Evolutionary conservation across 1,284 basidiomycete genomes (phyloP).

Genomic region (Pseudozyma thailandica): DNA sequence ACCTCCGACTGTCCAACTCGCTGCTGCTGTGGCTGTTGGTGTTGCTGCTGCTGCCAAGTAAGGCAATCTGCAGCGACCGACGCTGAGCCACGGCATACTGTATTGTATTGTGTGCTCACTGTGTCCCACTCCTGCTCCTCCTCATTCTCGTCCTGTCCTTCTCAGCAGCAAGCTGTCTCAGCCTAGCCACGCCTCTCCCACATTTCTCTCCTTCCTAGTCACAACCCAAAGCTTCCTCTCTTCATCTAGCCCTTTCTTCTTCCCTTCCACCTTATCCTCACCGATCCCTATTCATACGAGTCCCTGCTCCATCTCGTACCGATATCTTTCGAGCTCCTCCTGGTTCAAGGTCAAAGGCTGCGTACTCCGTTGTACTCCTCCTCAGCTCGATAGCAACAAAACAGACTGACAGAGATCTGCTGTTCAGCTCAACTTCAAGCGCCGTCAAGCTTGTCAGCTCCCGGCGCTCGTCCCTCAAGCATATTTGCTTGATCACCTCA

Average conservation of each 20-base stretch:
- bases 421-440: slow-evolving; percentile 1
- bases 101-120: neutral
- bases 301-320: slow-evolving; percentile 12
- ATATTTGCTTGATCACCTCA: neutral
- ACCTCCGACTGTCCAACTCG: slow-evolving; percentile 1
- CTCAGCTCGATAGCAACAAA: slow-evolving; percentile 1
- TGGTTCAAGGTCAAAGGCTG: slow-evolving; percentile 25
- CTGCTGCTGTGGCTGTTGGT: no score
- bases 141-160: slow-evolving; percentile 1
- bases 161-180: neutral
- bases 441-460: neutral
- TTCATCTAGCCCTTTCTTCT: neutral
- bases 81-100: no score
- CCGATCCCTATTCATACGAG: slow-evolving; percentile 13
- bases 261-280: neutral
- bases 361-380: slow-evolving; percentile 8
- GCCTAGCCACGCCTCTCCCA: neutral
- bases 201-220: slow-evolving; percentile 6
- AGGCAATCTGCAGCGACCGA: neutral
- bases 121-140: neutral
- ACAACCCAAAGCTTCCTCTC: neutral
- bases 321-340: slow-evolving; percentile 3
- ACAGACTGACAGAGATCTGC: slow-evolving; percentile 12
- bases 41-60: slow-evolving; percentile 4
- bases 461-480: neutral